Base-by-base conservation (phyloP, 371 early-diverging fungal genomes). In the Vairimorpha necatrix region DNA sequence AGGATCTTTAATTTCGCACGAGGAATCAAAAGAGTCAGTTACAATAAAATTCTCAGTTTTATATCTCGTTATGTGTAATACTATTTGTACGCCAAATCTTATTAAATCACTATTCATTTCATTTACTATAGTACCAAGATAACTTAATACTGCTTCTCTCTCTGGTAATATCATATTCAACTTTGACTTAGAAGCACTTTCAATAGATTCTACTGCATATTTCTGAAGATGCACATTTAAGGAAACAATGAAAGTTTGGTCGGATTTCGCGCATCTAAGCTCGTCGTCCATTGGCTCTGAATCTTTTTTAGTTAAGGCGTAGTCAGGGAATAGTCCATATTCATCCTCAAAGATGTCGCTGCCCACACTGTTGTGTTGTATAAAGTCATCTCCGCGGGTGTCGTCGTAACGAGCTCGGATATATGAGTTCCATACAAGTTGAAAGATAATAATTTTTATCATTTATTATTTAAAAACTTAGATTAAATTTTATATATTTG, bases 1-100 rank as follows among this genome's bases (percentile, higher is more conserved):
- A 28, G 83, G 73, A 28, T 66, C 61, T 28, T 28, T 32, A n/a
- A 68, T 38, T 69, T 82, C 83, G 54, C 83, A 82, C 2, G 80
- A 82, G 22, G 74, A 48, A 67, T 80, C 80, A 39, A 66, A 48
- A 22, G 16, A 32, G 11, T 66, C 65, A 22, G 9, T 58, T 0
- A n/a, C 53, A 16, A 70, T 34, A 34, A 78, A 60, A 60, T 72
- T 48, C 1, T 78, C 76, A 11, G 66, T 50, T 20, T 73, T 70
- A 33, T 69, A 67, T 24, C 34, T 22, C 24, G 68, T 39, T 46
- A 78, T 48, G 28, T 46, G 11, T n/a, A 75, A 20, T 53, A 67
- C 60, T 13, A 79, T n/a, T 67, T 74, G 75, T 18, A 82, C 74
- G 24, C 73, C 75, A 58, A 38, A 79, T 30, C 62, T 69, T 0